Conservation (phyloP, 83 land plant species). For the Larix sibirica region DNA sequence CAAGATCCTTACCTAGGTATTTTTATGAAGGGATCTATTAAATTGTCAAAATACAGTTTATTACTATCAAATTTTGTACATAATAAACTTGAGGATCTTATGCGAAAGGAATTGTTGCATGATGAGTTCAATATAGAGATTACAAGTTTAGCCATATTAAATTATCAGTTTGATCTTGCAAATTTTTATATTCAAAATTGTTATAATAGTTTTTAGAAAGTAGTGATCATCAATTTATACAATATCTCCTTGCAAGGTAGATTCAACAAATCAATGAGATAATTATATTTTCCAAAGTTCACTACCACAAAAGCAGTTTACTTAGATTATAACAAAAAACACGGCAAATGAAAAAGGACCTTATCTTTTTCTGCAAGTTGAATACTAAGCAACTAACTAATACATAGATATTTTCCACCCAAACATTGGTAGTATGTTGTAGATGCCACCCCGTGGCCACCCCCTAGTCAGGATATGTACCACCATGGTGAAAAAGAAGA, state of each 20-base stretch:
- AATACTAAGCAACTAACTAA: too few relatives aligned
- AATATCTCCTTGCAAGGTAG: conserved; percentile 27
- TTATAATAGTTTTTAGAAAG: conserved; percentile 36
- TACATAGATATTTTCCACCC: too few relatives aligned
- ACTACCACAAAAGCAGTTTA: not conserved
- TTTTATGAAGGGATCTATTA: conserved; percentile 45
- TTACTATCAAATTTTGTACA: conserved; percentile 40
- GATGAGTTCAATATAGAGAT: conserved; percentile 33
- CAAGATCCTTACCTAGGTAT: conserved; percentile 38
- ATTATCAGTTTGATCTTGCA: conserved; percentile 41
- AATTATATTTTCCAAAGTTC: conserved; percentile 34
- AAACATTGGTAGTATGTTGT: too few relatives aligned
- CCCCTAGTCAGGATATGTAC: too few relatives aligned
- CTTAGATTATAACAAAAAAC: too few relatives aligned
- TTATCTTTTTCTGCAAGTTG: too few relatives aligned
- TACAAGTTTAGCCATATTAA: conserved; percentile 38
- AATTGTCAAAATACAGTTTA: conserved; percentile 31
- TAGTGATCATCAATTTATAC: conserved; percentile 51
- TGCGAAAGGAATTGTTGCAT: conserved; percentile 27
- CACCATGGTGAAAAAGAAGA: too few relatives aligned
- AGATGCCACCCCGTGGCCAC: too few relatives aligned
- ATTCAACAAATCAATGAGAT: conserved; percentile 43
- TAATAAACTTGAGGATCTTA: conserved; percentile 18
- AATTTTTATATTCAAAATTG: conserved; percentile 35
- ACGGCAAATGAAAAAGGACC: too few relatives aligned